Evolutionary conservation across 306 rosid genomes (phyloP).

Genomic region (Glycine latifolia): DNA sequence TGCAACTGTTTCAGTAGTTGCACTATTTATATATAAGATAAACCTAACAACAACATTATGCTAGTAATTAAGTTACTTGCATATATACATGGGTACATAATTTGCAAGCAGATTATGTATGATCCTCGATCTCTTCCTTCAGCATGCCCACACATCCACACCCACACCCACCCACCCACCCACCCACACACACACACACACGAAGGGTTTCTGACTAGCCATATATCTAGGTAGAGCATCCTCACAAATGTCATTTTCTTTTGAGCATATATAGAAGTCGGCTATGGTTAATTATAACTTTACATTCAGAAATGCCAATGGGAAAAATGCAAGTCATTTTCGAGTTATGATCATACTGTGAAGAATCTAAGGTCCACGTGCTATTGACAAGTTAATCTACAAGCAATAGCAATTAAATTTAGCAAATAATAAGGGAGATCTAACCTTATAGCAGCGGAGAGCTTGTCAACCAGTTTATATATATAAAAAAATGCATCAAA

Average conservation of each 20-base stretch:
- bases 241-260: conserved; percentile 35
- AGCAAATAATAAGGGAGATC: conserved; percentile 2
- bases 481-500: background rate
- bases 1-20: conserved; percentile 39
- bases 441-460: conserved; percentile 22
- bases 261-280: conserved; percentile 16
- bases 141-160: too few species aligned
- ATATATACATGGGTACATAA: background rate
- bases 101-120: background rate
- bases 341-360: conserved; percentile 39
- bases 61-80: background rate
- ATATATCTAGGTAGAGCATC: conserved; percentile 2
- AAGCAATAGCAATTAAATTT: conserved; percentile 10
- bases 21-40: background rate
- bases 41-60: background rate
- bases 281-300: conserved; percentile 29
- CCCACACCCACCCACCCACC: too few species aligned
- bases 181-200: too few species aligned
- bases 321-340: conserved; percentile 18
- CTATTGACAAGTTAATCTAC: conserved; percentile 42
- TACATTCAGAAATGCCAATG: conserved; percentile 32
- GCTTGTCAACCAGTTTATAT: conserved; percentile 38
- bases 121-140: background rate
- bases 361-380: conserved; percentile 50
- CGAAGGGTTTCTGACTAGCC: conserved; percentile 25